A percentile compares a stretch with the other conserved stretches of the same genome.
Conservation (phyloP, 2,329 filamentous ascomycete genomes). For the Fusarium ambrosium region DNA sequence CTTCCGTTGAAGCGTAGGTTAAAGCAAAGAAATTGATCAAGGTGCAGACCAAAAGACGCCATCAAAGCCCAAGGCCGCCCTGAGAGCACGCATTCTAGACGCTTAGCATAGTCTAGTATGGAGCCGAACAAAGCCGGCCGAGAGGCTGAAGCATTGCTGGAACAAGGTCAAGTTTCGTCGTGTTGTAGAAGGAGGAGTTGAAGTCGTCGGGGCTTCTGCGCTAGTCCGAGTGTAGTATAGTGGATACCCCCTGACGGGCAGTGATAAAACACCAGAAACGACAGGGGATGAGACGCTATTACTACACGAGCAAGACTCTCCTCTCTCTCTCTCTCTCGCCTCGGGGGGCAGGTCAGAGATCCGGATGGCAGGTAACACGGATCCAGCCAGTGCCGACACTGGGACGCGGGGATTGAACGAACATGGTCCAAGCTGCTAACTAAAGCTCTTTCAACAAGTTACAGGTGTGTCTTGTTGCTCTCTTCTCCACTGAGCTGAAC, state of each 20-base stretch:
- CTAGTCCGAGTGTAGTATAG: conserved; percentile 13
- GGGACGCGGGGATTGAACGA: conserved; percentile 23
- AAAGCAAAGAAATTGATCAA: neutral
- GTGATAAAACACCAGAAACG: conserved; percentile 37
- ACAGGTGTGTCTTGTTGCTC: conserved; percentile 2
- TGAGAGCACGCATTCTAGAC: neutral
- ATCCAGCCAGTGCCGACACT: conserved; percentile 30
- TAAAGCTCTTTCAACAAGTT: conserved; percentile 1
- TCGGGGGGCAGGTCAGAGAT: conserved; percentile 33
- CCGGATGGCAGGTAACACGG: conserved; percentile 38
- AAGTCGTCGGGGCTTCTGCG: conserved; percentile 25
- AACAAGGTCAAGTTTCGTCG: conserved; percentile 61
- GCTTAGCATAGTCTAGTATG: conserved; percentile 6
- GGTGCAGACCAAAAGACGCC: neutral
- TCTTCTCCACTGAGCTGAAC: conserved; percentile 11
- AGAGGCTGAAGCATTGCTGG: conserved; percentile 61
- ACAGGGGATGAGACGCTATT: conserved; percentile 30
- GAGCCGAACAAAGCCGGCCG: conserved; percentile 12
- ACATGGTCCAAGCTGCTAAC: conserved; percentile 10
- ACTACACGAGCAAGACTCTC: conserved; percentile 11
- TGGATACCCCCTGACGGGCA: conserved; percentile 12
- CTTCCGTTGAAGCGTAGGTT: neutral
- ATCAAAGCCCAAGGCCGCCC: neutral
- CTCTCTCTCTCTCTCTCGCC: neutral
- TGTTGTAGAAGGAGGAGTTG: conserved; percentile 44